Conservation (phyloP, 495 filamentous ascomycete species). For the Penicillium verhagenii region DNA sequence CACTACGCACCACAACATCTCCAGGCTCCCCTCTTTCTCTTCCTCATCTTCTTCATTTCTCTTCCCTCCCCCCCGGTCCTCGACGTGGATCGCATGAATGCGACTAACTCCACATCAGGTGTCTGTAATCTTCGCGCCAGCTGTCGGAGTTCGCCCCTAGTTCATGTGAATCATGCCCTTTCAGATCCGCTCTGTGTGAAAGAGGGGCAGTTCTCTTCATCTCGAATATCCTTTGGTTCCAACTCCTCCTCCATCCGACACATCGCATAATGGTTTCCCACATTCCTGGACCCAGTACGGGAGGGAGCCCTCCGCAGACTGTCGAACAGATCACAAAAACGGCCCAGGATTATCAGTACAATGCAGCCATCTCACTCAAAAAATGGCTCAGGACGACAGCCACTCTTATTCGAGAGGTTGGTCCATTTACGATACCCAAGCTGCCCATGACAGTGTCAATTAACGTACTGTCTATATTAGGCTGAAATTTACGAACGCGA, state of each 20-base stretch:
- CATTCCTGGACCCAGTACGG: slow-evolving; percentile 17
- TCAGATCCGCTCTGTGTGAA: slow-evolving; percentile 8
- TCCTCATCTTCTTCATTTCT: neutral
- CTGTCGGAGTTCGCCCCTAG: slow-evolving; percentile 12
- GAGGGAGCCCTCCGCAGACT: slow-evolving; percentile 55
- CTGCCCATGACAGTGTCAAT: slow-evolving; percentile 1
- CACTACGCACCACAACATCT: neutral
- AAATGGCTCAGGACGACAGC: slow-evolving; percentile 82
- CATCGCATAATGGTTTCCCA: slow-evolving; percentile 29
- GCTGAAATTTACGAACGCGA: slow-evolving; percentile 80
- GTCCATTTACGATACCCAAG: slow-evolving; percentile 2
- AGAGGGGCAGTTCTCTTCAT: slow-evolving; percentile 18
- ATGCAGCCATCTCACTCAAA: slow-evolving; percentile 65
- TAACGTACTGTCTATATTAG: slow-evolving; percentile 35
- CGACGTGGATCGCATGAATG: slow-evolving; percentile 23
- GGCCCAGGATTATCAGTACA: slow-evolving; percentile 78
- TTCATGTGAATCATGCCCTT: slow-evolving; percentile 18
- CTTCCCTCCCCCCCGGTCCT: neutral
- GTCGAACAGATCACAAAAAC: slow-evolving; percentile 68
- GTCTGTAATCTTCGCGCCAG: slow-evolving; percentile 16
- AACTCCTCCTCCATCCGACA: neutral
- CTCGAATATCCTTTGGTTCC: neutral
- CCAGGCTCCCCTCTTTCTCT: slow-evolving; percentile 4
- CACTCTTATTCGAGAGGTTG: slow-evolving; percentile 75
- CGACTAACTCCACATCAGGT: slow-evolving; percentile 13